Base-by-base conservation (phyloP, 2,329 filamentous ascomycete species). In the Ascochyta clinopodiicola region DNA sequence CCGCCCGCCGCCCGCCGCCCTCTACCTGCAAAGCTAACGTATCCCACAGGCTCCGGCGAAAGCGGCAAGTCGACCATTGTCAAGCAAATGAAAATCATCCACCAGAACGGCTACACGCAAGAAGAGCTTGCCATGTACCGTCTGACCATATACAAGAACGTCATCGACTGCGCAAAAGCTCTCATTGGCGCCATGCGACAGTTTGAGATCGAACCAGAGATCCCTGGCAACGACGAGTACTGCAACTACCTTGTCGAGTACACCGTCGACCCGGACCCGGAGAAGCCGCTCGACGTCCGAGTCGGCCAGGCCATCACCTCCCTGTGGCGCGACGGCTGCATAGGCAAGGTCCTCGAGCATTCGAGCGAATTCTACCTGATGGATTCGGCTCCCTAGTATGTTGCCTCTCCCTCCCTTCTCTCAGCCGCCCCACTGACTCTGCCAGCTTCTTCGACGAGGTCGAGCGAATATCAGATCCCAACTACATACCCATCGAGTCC, bases 21-120 rank as follows among this genome's bases (percentile, higher is more conserved):
- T 17, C 15, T 15, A 38, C 13, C 24, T 7, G 31, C 10, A 39
- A 44, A 15, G 66, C 72, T 76, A 74, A 75, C 67, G 38, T 38
- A 48, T 51, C 29, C 45, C 57, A 44, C 75, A 97, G 95, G 95
- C 64, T 98, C 95, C 63, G 95, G 95, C 64, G 95, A 99, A 81
- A 98, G 94, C 78, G 95, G 95, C 66, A 99, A 99, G 80, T 98
- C 95, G 55, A 99, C 95, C 9, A 98, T 99, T 70, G 95, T 99
- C 67, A 99, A 99, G 79, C 95, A 99, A 83, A 99, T 99, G 95
- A 99, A 98, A 80, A 99, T 99, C 69, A 98, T 99, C 72, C 95
- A 99, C 74, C 89, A 98, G 70, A 96, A 97, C 79, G 95, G 95
- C 58, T 99, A 99, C 78, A 93, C 91, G 10, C 87, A 92, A 65